phyloP scores from a whole-genome alignment of 495 filamentous ascomycete genomes.

The Hypomontagnella monticulosa region DNA sequence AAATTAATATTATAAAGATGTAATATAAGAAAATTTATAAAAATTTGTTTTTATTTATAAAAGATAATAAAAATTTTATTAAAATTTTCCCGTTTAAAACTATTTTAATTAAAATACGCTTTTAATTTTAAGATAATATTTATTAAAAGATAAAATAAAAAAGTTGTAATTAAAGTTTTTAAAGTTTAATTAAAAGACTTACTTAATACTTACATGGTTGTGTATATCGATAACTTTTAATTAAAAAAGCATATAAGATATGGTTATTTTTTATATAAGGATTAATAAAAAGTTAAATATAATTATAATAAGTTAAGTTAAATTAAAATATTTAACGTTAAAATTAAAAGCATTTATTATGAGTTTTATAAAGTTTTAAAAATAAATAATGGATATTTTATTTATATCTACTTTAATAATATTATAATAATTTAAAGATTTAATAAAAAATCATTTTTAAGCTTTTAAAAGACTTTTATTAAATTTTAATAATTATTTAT shows the following conservation, averaged over 20 bases:
- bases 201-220: not conserved
- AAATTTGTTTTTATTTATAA: not conserved
- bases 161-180: not conserved
- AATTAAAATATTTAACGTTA: slow-evolving; percentile 4
- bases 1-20: slow-evolving; percentile 1
- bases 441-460: not conserved
- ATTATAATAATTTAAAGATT: not conserved
- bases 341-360: not conserved
- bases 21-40: not conserved
- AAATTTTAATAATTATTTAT: slow-evolving; percentile 1
- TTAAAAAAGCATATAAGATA: not conserved
- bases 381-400: slow-evolving; percentile 1
- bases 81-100: too few species aligned
- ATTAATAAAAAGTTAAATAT: not conserved
- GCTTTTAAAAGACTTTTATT: not conserved
- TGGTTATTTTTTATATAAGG: not conserved
- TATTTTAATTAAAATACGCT: not conserved
- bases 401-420: slow-evolving; percentile 1
- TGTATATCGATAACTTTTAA: slow-evolving; percentile 6
- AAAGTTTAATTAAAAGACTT: not conserved
- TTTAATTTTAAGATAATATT: not conserved
- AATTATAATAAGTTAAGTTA: not conserved
- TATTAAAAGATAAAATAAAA: not conserved
- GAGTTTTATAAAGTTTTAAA: not conserved
- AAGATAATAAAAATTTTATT: not conserved